Evolutionary conservation across 2,329 filamentous ascomycete genomes (phyloP).

Genomic region (Teratosphaeria pseudoeucalypti): DNA sequence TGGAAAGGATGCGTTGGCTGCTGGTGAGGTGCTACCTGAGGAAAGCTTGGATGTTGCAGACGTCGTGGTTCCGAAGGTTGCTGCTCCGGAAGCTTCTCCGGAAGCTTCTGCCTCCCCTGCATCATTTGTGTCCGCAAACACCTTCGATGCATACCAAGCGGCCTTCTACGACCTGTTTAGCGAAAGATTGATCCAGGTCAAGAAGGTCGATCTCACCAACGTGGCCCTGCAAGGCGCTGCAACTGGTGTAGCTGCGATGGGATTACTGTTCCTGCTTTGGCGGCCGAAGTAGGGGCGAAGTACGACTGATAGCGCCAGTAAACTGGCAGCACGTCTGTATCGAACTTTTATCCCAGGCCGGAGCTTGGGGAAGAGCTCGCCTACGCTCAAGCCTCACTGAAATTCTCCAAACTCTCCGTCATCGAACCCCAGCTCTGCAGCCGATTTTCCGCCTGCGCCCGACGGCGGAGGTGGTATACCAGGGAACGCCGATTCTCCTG

Average conservation of each 20-base stretch:
- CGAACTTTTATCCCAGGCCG: no score
- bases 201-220: slow-evolving; percentile 37
- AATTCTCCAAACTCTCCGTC: slow-evolving; percentile 81
- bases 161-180: slow-evolving; percentile 28
- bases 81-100: background rate
- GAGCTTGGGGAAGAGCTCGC: background rate
- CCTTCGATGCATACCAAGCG: slow-evolving; percentile 8
- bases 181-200: slow-evolving; percentile 34
- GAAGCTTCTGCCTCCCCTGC: no score
- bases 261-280: slow-evolving; percentile 25
- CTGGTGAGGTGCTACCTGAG: slow-evolving; percentile 15
- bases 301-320: no score
- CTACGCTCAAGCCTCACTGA: slow-evolving; percentile 28
- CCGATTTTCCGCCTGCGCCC: slow-evolving; percentile 37
- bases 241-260: slow-evolving; percentile 30
- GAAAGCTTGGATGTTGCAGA: slow-evolving; percentile 12
- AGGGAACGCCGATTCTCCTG: background rate
- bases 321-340: no score
- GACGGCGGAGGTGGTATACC: slow-evolving; percentile 43
- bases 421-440: slow-evolving; percentile 65
- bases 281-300: slow-evolving; percentile 16
- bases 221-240: slow-evolving; percentile 34
- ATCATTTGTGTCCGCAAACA: background rate
- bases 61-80: background rate
- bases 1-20: slow-evolving; percentile 5